Evolutionary conservation across 345 rosid species (phyloP).

Genomic region (Moricandia moricandioides): DNA sequence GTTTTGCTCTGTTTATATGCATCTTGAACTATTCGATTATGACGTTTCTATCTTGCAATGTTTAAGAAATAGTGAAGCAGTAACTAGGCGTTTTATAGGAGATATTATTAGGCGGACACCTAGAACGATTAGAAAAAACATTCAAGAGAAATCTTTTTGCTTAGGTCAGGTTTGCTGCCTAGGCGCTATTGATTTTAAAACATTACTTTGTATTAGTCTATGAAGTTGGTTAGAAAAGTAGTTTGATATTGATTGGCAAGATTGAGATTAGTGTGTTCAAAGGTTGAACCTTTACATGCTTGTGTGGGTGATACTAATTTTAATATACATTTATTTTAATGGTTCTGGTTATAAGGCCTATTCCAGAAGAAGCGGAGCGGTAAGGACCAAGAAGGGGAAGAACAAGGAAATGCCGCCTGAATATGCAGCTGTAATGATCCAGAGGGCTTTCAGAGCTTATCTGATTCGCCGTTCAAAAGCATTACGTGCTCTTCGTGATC

Average conservation of each 20-base stretch:
- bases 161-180: too few relatives aligned
- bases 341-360: slow-evolving; percentile 54
- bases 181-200: too few relatives aligned
- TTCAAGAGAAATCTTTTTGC: too few relatives aligned
- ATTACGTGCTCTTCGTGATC: slow-evolving; percentile 84
- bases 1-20: slow-evolving; percentile 6
- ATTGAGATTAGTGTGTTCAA: slow-evolving; percentile 4
- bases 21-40: not conserved
- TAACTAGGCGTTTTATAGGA: too few relatives aligned
- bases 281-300: slow-evolving; percentile 13
- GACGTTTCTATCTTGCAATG: not conserved
- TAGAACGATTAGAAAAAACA: too few relatives aligned
- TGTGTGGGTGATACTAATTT: not conserved
- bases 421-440: slow-evolving; percentile 85
- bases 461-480: slow-evolving; percentile 72
- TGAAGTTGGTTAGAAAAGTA: not conserved
- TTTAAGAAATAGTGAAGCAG: too few relatives aligned
- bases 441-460: slow-evolving; percentile 75
- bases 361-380: slow-evolving; percentile 57
- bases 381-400: slow-evolving; percentile 65
- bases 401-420: slow-evolving; percentile 66
- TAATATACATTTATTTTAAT: not conserved
- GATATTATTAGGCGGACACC: too few relatives aligned
- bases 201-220: not conserved
- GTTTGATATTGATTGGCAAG: not conserved